Evolutionary conservation across 2,329 filamentous ascomycete genomes (phyloP).

Genomic region (Dactylellina drechsleri): DNA sequence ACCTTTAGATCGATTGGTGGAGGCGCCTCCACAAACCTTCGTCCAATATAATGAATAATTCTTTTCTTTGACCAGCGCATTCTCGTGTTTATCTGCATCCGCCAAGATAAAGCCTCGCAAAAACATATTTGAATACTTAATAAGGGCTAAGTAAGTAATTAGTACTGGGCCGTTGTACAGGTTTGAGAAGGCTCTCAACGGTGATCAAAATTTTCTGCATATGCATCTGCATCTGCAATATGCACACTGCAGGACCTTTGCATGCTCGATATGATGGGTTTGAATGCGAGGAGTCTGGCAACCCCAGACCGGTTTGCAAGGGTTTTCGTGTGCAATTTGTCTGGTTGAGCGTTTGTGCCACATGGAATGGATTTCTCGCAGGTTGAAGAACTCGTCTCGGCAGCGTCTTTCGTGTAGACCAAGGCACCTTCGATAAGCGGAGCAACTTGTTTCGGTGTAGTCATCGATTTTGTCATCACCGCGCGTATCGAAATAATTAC

Average conservation of each 20-base stretch:
- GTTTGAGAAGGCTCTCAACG: too few relatives aligned
- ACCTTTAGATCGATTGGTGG: too few relatives aligned
- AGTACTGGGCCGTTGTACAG: neutral
- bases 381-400: slow-evolving; percentile 18
- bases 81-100: slow-evolving; percentile 28
- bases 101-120: neutral
- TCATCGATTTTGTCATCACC: slow-evolving; percentile 37
- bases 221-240: too few relatives aligned
- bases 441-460: slow-evolving; percentile 26
- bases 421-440: slow-evolving; percentile 18
- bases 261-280: too few relatives aligned
- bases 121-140: too few relatives aligned
- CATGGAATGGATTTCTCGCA: slow-evolving; percentile 48
- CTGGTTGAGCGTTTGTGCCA: slow-evolving; percentile 39
- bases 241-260: too few relatives aligned
- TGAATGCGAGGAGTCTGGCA: too few relatives aligned
- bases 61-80: too few relatives aligned
- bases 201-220: too few relatives aligned
- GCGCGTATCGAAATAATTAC: neutral
- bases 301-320: neutral
- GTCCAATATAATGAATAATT: too few relatives aligned
- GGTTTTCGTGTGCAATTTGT: slow-evolving; percentile 17
- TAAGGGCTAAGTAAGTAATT: neutral
- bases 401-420: slow-evolving; percentile 7
- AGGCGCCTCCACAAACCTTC: too few relatives aligned